Percentiles rank a stretch among this genome's conserved stretches.
Evolutionary conservation across 2,329 filamentous ascomycete species (phyloP).

Genomic region (Lasiodiplodia hormozganensis): DNA sequence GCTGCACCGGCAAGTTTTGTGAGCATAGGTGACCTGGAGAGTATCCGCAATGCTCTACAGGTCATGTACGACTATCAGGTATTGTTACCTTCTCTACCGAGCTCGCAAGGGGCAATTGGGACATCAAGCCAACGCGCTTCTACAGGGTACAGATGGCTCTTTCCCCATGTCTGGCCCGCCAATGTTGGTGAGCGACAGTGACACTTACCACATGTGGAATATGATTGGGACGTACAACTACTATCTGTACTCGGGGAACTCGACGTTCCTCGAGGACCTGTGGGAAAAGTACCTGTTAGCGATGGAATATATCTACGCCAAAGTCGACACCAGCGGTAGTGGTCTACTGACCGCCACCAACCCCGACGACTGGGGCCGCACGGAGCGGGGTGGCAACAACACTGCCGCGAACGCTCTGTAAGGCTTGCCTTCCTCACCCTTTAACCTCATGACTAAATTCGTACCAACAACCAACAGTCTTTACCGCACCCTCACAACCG

Average conservation of each 20-base stretch:
- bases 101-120: too few relatives aligned
- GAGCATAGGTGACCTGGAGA: conserved; percentile 48
- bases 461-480: too few relatives aligned
- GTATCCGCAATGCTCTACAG: not conserved
- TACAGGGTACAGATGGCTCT: conserved; percentile 40
- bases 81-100: not conserved
- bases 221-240: conserved; percentile 67
- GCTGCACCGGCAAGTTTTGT: conserved; percentile 52
- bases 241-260: conserved; percentile 62
- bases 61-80: not conserved
- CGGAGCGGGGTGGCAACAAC: too few relatives aligned
- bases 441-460: too few relatives aligned
- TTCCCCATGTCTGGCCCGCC: conserved; percentile 50
- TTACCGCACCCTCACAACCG: too few relatives aligned
- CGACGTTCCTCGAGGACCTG: conserved; percentile 53
- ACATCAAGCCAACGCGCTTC: not conserved
- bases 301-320: conserved; percentile 54
- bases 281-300: conserved; percentile 59
- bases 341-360: not conserved
- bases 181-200: conserved; percentile 42
- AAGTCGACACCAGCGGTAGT: conserved; percentile 42
- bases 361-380: too few relatives aligned
- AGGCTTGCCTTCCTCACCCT: too few relatives aligned
- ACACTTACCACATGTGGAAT: conserved; percentile 56
- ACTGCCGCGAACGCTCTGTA: too few relatives aligned